These are phyloP conservation scores for Tulasnella sp. DNA, from an alignment of 768 basidiomycete genomes.

Conservation along the genomic window DNA sequence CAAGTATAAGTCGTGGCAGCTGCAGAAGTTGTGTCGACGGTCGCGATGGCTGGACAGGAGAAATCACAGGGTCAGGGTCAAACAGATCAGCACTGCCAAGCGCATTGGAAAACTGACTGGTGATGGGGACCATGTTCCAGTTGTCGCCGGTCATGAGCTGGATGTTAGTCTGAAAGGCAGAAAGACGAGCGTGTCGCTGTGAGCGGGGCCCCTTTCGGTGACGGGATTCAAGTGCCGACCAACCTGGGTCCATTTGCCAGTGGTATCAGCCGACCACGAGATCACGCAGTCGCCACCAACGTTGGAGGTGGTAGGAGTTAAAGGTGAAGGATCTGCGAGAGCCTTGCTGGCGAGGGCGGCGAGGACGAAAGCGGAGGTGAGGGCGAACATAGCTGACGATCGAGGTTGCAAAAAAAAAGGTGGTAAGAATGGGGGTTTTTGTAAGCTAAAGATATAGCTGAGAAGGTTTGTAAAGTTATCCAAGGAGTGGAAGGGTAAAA, in stretches of 20 bases:
- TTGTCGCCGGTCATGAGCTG: conserved; percentile 77
- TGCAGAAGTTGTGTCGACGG: conserved; percentile 31
- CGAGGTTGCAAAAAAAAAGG: neutral
- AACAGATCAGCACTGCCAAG: neutral
- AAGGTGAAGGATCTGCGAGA: conserved; percentile 44
- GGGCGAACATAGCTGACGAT: conserved; percentile 8
- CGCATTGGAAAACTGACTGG: conserved; percentile 29
- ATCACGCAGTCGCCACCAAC: conserved; percentile 50
- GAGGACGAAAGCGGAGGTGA: conserved; percentile 10
- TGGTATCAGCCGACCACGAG: conserved; percentile 41
- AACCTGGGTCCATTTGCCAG: conserved; percentile 61
- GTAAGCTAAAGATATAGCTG: neutral
- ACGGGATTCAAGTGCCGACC: neutral
- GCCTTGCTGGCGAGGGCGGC: conserved; percentile 19
- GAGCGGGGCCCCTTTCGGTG: neutral
- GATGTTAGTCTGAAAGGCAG: conserved; percentile 40
- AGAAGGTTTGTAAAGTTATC: neutral
- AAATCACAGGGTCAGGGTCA: neutral
- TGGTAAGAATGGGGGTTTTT: neutral
- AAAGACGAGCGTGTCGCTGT: neutral
- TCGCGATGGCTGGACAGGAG: conserved; percentile 47
- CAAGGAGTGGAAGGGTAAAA: conserved; percentile 6
- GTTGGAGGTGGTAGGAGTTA: conserved; percentile 52
- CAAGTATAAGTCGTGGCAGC: conserved; percentile 42
- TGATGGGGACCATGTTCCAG: conserved; percentile 55